These are phyloP conservation scores for Globisporangium abappressorium DNA, from an alignment of 352 stramenopile species.

Conservation along the genomic window DNA sequence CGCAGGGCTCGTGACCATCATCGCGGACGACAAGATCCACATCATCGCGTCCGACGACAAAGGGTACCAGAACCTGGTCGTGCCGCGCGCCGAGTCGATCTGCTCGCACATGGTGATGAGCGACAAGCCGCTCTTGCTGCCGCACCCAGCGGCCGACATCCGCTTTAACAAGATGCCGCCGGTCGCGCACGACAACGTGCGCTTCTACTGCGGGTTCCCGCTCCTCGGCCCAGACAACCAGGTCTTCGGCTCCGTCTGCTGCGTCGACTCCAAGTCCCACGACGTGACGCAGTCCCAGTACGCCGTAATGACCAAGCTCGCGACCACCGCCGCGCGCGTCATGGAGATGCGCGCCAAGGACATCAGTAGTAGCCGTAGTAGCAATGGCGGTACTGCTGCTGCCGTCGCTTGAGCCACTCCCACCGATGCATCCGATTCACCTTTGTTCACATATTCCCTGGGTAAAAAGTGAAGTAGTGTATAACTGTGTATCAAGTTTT, in stretches of 20 bases:
- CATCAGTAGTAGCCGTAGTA: not conserved
- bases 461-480: not conserved
- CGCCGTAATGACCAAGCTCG: constrained; percentile 29
- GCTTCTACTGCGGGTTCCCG: constrained; percentile 64
- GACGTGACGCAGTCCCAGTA: constrained; percentile 46
- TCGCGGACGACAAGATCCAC: constrained; percentile 36
- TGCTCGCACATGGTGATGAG: constrained; percentile 58
- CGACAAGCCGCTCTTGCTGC: constrained; percentile 41
- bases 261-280: constrained; percentile 34
- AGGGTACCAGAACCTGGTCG: constrained; percentile 23
- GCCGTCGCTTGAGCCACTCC: not conserved
- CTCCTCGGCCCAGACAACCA: constrained; percentile 27
- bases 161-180: constrained; percentile 40
- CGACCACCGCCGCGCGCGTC: constrained; percentile 35
- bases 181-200: constrained; percentile 27
- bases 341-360: constrained; percentile 21
- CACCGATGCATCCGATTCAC: no score
- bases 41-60: constrained; percentile 36
- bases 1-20: constrained; percentile 41
- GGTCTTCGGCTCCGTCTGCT: constrained; percentile 50
- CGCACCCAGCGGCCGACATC: constrained; percentile 47
- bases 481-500: not conserved
- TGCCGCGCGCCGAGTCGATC: constrained; percentile 44
- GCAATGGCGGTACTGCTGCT: not conserved
- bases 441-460: not conserved